Base-by-base conservation (phyloP, 2,329 filamentous ascomycete species). In the Teratosphaeria nubilosa region DNA sequence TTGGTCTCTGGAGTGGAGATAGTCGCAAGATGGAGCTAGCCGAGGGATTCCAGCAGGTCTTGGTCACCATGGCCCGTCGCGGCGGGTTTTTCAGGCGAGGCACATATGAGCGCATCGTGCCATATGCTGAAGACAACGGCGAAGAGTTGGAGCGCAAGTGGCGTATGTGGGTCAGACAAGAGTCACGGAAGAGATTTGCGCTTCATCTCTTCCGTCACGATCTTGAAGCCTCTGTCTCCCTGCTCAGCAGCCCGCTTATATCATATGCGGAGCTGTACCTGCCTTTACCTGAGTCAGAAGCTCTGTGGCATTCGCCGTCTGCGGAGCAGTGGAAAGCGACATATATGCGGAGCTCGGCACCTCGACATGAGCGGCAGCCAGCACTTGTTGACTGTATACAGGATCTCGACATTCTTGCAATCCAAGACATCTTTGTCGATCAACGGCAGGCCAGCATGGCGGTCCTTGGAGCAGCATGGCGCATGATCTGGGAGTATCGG, bases 231-330 rank as follows among this genome's bases (percentile, higher is more conserved):
- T 87, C 86, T 1, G 86, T 90, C 74, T 82, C 83, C 1, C 77
- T 86, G 3, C 75, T 87, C 56, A 83, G 81, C 24, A 85, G 81
- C 59, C 84, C 85, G 0, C 74, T 83, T 22, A 82, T 89, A 62
- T 86, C 86, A 0, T 90, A 88, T 65, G 79, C 84, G 0, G 87
- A 90, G 65, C 73, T 90, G 54, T 82, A 82, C 3, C 73, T 89
- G 2, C 85, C 86, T 1, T 70, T 90, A 0, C 86, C 87, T 0
- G 81, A 81, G 60, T 75, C 82, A 0, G 77, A 80, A 56, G 77
- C 80, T 13, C 69, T 90, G 1, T 91, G 87, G 87, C 78, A 82
- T 53, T 86, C 87, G 1, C 78, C 79, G 31, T 80, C 79, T 0
- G 84, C 86, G 1, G 67, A 74, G 20, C 80, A 84, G 60, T 90